Percentiles rank a stretch among this genome's conserved stretches.
Conservation (phyloP, 495 filamentous ascomycete species). For the Copromyces sp. region DNA sequence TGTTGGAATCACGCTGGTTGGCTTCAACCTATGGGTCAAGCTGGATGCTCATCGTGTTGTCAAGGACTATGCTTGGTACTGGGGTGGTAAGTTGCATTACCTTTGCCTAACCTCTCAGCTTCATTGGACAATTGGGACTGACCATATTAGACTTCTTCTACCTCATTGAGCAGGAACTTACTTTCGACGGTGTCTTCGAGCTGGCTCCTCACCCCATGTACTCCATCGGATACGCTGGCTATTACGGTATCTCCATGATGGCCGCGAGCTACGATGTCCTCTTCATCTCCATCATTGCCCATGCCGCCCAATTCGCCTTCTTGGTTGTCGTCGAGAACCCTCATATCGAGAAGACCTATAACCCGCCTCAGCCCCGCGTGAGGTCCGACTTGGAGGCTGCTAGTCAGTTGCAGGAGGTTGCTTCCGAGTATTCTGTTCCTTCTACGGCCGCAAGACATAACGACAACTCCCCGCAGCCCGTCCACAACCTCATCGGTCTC, state of each 20-base stretch:
- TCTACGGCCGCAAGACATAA: neutral
- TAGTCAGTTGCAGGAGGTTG: conserved; percentile 31
- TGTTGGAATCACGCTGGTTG: conserved; percentile 67
- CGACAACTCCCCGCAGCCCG: conserved; percentile 42
- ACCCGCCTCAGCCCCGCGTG: conserved; percentile 70
- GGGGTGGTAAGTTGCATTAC: conserved; percentile 48
- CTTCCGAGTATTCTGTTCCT: conserved; percentile 17
- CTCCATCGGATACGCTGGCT: conserved; percentile 94
- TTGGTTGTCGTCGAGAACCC: conserved; percentile 85
- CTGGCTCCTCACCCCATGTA: conserved; percentile 99
- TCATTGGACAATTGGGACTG: conserved; percentile 1
- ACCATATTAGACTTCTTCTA: conserved; percentile 74
- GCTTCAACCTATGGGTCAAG: conserved; percentile 98
- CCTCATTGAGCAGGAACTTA: conserved; percentile 93
- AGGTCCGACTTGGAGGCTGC: conserved; percentile 29
- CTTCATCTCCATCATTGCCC: conserved; percentile 90
- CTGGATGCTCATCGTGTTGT: conserved; percentile 96
- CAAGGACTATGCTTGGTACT: conserved; percentile 99
- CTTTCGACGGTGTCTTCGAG: conserved; percentile 97
- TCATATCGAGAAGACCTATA: conserved; percentile 97
- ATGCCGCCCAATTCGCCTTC: conserved; percentile 91
- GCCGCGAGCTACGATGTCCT: conserved; percentile 95
- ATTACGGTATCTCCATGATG: conserved; percentile 98
- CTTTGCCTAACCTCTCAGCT: neutral
- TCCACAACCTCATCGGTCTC: conserved; percentile 72